phyloP scores from a whole-genome alignment of 345 rosid species.

The Eucalyptus melliodora region DNA sequence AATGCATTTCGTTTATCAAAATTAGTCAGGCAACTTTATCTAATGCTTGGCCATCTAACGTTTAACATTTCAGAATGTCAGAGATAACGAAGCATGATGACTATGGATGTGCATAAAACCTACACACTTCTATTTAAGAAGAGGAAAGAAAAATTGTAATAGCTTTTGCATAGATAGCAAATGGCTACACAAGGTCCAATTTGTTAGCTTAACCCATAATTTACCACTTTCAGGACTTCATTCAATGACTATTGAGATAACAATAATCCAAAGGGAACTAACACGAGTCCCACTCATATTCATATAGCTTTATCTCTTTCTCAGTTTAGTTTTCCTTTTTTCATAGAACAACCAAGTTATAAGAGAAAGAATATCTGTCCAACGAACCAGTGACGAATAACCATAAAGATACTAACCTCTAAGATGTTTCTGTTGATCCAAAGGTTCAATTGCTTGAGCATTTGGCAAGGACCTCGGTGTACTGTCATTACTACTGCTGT shows the following conservation, averaged over 20 bases:
- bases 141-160: not conserved
- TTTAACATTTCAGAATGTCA: not conserved
- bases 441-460: slow-evolving; percentile 10
- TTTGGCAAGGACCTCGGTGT: slow-evolving; percentile 18
- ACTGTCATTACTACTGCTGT: slow-evolving; percentile 37
- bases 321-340: not conserved
- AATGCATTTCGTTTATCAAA: not conserved
- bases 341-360: not conserved
- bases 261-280: not conserved
- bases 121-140: not conserved
- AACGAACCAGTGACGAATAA: not conserved
- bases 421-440: slow-evolving; percentile 1
- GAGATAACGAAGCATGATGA: not conserved
- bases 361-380: not conserved
- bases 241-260: not conserved
- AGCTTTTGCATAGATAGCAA: not conserved
- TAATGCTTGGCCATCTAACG: not conserved
- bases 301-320: not conserved
- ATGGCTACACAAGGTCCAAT: not conserved
- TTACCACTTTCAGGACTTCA: not conserved
- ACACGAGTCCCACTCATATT: not conserved
- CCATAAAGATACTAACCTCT: slow-evolving; percentile 23
- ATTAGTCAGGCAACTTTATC: not conserved
- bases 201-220: not conserved
- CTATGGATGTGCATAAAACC: not conserved